Conservation (phyloP, 352 stramenopile species). For the Phytopythium oedochilum region DNA sequence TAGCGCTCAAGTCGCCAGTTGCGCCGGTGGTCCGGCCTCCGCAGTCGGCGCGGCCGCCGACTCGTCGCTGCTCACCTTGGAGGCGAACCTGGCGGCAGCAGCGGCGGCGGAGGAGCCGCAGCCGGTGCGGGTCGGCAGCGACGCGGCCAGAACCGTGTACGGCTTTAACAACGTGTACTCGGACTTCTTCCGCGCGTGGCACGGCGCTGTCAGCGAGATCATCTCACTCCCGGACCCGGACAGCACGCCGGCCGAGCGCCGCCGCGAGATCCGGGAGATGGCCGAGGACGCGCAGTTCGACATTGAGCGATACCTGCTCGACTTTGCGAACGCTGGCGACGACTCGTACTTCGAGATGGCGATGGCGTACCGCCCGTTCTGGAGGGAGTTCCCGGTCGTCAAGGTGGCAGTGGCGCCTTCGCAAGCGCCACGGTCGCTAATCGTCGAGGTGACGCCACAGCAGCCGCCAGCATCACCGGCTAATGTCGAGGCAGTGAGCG, state of each 20-base stretch:
- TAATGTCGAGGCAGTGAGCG: conserved; percentile 15
- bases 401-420: background rate
- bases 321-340: conserved; percentile 88
- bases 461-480: background rate
- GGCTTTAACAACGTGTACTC: conserved; percentile 93
- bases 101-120: conserved; percentile 11
- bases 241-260: conserved; percentile 58
- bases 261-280: conserved; percentile 62
- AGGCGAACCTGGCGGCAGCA: conserved; percentile 26
- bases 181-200: conserved; percentile 92
- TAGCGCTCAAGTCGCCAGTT: conserved; percentile 8
- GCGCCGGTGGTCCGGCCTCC: no score
- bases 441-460: conserved; percentile 26
- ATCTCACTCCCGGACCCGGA: conserved; percentile 92
- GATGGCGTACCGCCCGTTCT: conserved; percentile 89
- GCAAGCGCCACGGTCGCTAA: conserved; percentile 14
- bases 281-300: conserved; percentile 94
- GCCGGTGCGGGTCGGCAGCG: conserved; percentile 8
- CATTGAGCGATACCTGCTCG: conserved; percentile 93
- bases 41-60: conserved; percentile 13
- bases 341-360: conserved; percentile 93
- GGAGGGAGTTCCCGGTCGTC: conserved; percentile 50
- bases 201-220: conserved; percentile 89
- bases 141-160: conserved; percentile 57
- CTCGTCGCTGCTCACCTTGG: conserved; percentile 50